Evolutionary conservation across 345 rosid genomes (phyloP).

Genomic region (Streptanthus diversifolius): DNA sequence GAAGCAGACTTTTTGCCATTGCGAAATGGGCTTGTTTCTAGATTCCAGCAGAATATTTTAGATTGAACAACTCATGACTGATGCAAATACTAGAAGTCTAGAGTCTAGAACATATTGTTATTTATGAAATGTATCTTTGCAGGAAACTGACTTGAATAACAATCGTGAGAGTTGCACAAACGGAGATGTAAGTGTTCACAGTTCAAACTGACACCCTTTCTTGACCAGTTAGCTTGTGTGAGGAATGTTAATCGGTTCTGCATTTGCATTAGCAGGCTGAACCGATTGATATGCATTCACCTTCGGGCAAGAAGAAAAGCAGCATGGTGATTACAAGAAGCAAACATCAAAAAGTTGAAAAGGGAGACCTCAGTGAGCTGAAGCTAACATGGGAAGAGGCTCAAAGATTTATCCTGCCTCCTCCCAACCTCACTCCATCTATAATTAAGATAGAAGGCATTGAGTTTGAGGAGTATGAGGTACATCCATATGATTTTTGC

Average conservation of each 20-base stretch:
- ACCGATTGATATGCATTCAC: slow-evolving; percentile 56
- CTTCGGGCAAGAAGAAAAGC: slow-evolving; percentile 65
- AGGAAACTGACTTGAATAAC: slow-evolving; percentile 63
- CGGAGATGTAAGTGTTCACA: slow-evolving; percentile 56
- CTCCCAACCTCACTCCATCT: slow-evolving; percentile 62
- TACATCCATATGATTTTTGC: slow-evolving; percentile 30
- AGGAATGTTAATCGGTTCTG: slow-evolving; percentile 30
- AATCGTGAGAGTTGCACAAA: slow-evolving; percentile 43
- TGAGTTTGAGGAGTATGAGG: slow-evolving; percentile 98
- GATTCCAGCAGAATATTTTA: background rate
- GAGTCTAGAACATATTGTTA: slow-evolving; percentile 1
- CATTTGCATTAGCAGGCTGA: slow-evolving; percentile 56
- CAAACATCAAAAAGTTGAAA: slow-evolving; percentile 71
- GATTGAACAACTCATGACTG: background rate
- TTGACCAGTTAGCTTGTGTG: slow-evolving; percentile 27
- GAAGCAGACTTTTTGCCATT: slow-evolving; percentile 5
- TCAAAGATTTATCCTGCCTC: slow-evolving; percentile 79
- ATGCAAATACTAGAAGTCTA: background rate
- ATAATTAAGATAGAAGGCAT: slow-evolving; percentile 66
- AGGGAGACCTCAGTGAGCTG: slow-evolving; percentile 70
- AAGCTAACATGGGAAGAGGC: slow-evolving; percentile 94
- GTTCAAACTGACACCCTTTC: slow-evolving; percentile 36
- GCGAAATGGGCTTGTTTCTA: slow-evolving; percentile 1
- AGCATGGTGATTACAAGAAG: slow-evolving; percentile 55
- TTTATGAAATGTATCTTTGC: slow-evolving; percentile 32